Percentiles rank a stretch among this genome's conserved stretches.
These are phyloP conservation scores for Irpex rosettiformis DNA, from an alignment of 1,284 basidiomycete genomes.

Conservation along the genomic window DNA sequence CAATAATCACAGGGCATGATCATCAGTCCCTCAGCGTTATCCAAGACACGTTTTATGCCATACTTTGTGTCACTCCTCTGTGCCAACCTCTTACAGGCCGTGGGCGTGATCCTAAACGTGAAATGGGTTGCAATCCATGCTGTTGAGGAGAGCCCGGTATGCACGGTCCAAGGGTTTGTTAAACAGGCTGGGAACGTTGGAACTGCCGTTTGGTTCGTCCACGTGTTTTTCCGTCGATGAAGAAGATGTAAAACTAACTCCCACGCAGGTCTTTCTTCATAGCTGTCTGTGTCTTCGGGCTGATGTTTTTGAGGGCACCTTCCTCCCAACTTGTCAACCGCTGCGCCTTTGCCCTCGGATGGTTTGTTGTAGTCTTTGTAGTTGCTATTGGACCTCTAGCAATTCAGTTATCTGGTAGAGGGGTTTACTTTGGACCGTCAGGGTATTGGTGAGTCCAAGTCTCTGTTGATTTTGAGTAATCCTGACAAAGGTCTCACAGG, in stretches of 20 bases:
- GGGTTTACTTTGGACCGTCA: slow-evolving; percentile 41
- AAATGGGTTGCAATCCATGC: slow-evolving; percentile 36
- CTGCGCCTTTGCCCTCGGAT: slow-evolving; percentile 31
- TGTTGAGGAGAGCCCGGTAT: slow-evolving; percentile 33
- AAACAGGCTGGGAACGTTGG: slow-evolving; percentile 44
- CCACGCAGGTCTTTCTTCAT: slow-evolving; percentile 35
- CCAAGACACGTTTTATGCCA: slow-evolving; percentile 30
- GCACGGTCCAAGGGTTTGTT: slow-evolving; percentile 39
- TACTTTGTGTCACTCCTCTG: slow-evolving; percentile 37
- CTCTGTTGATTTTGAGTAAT: background rate
- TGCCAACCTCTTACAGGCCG: slow-evolving; percentile 39
- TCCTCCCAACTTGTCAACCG: slow-evolving; percentile 23
- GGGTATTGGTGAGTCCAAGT: slow-evolving; percentile 34
- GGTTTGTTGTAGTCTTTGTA: slow-evolving; percentile 31
- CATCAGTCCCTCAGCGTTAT: slow-evolving; percentile 18
- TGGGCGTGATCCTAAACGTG: slow-evolving; percentile 37
- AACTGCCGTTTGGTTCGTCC: slow-evolving; percentile 34
- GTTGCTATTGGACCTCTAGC: slow-evolving; percentile 35
- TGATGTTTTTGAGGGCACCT: slow-evolving; percentile 36
- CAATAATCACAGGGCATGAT: slow-evolving; percentile 17
- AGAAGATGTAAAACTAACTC: background rate
- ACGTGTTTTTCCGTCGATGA: background rate
- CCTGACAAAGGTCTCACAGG: slow-evolving; percentile 22
- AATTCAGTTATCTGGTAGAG: slow-evolving; percentile 30
- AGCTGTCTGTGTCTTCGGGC: slow-evolving; percentile 38